Conservation (phyloP, 805 yeast genomes). For the Starmerella powellii region DNA sequence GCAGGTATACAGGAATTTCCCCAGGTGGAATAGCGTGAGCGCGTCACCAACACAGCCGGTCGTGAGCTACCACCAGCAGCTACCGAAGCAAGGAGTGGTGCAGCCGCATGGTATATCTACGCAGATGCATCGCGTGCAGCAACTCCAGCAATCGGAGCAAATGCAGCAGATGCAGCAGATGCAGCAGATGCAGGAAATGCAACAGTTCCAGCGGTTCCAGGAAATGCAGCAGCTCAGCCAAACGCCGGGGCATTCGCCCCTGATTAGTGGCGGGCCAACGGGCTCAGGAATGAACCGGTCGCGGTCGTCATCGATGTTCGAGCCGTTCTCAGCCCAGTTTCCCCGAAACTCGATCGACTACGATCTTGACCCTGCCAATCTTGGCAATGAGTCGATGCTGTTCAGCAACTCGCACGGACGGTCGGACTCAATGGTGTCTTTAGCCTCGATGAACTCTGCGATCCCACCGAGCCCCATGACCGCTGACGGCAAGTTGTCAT, state of each 20-base stretch:
- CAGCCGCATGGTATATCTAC: neutral
- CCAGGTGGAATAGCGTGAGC: slow-evolving; percentile 2
- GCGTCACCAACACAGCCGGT: slow-evolving; percentile 1
- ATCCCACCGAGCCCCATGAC: slow-evolving; percentile 9
- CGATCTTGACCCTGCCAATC: neutral
- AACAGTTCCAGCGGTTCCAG: slow-evolving; percentile 1
- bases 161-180: slow-evolving; percentile 11
- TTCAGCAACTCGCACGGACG: neutral
- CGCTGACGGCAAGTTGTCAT: neutral
- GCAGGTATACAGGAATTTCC: neutral
- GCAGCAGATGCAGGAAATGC: slow-evolving; percentile 7
- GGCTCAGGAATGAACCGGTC: neutral
- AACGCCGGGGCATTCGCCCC: too few relatives aligned
- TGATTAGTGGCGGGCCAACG: too few relatives aligned
- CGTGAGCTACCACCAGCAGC: slow-evolving; percentile 9
- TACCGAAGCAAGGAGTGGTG: slow-evolving; percentile 2
- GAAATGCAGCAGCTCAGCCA: neutral
- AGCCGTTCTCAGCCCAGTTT: neutral
- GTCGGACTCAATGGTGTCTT: slow-evolving; percentile 8
- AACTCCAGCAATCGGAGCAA: slow-evolving; percentile 6
- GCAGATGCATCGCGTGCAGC: slow-evolving; percentile 3
- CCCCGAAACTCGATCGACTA: neutral
- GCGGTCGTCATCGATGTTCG: neutral
- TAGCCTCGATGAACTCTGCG: slow-evolving; percentile 9
- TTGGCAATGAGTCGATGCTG: neutral